phyloP scores from a whole-genome alignment of 2,329 filamentous ascomycete species.

The Apiospora pterosperma region DNA sequence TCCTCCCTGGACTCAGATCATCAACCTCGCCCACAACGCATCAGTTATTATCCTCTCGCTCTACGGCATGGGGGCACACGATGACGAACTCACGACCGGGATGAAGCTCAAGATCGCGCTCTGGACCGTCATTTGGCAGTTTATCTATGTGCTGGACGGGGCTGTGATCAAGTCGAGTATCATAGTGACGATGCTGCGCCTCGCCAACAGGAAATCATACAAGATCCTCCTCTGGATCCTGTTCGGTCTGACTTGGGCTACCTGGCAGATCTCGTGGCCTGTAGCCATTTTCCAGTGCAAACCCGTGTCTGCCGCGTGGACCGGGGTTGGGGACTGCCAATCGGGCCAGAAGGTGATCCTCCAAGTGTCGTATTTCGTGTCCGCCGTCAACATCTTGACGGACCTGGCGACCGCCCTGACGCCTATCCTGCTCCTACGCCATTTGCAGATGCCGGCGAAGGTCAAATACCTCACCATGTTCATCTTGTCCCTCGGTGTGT shows the following conservation, averaged over 20 bases:
- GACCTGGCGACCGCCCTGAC: conserved; percentile 10
- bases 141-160: conserved; percentile 12
- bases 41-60: conserved; percentile 9
- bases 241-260: conserved; percentile 10
- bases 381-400: conserved; percentile 14
- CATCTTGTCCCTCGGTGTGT: conserved; percentile 14
- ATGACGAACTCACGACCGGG: conserved; percentile 10
- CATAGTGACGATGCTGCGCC: conserved; percentile 10
- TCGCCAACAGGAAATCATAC: conserved; percentile 8
- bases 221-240: conserved; percentile 11
- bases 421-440: conserved; percentile 12
- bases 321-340: conserved; percentile 11
- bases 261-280: conserved; percentile 14
- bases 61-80: conserved; percentile 13
- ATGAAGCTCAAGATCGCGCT: conserved; percentile 11
- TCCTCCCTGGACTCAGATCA: neutral
- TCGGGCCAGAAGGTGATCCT: conserved; percentile 12
- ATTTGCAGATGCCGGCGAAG: conserved; percentile 7
- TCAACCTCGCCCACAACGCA: conserved; percentile 12
- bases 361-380: conserved; percentile 12
- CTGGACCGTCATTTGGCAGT: conserved; percentile 12
- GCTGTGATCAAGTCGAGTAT: conserved; percentile 14
- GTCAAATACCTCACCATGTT: conserved; percentile 9
- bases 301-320: conserved; percentile 12
- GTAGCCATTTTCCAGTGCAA: conserved; percentile 15